Base-by-base conservation (phyloP, 169 alveolate species). In the Plasmodium vinckei region DNA sequence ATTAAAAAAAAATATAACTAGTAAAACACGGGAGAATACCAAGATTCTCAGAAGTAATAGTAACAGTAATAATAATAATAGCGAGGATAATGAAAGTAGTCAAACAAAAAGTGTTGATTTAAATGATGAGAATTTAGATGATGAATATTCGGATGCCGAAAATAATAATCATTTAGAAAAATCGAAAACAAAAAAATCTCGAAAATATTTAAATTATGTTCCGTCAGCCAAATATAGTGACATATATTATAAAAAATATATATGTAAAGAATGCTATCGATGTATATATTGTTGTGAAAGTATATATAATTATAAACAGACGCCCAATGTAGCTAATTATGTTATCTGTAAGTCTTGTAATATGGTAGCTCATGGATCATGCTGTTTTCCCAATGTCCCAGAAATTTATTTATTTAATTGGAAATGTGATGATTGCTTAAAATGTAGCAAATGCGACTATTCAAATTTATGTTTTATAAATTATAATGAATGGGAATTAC, bases 301-400 rank as follows among this genome's bases (percentile, higher is more conserved):
- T 17, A 59, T 89, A 42, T 87, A 87, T 39, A 69, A 87, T 72
- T 87, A 90, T 27, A 67, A 87, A 13, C 75, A 86, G 10, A 75
- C 90, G 13, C 89, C 92, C 0, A 87, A 64, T 46, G 60, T 79
- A 53, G 91, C 91, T 44, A 72, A 72, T 59, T 87, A 77, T 47
- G 95, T 94, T 25, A 87, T 72, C 17, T 94, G 96, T 67, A 93
- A 91, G 61, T 59, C 90, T 15, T 94, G 96, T 73, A 92, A 89
- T 75, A 63, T 88, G 73, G 73, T 87, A 33, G 96, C 96, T 12
- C 96, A 94, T 70, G 94, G 96, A 10, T 77, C 92, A 23, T 94
- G 96, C 73, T 94, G 96, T 89, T 82, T 88, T 65, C 96, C 96
- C 19, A 67, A 65, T 59, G 96, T 94, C 19, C 95, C 95, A 13